Conservation (phyloP, 805 yeast species). For the Yamadazyma phyllophila region DNA sequence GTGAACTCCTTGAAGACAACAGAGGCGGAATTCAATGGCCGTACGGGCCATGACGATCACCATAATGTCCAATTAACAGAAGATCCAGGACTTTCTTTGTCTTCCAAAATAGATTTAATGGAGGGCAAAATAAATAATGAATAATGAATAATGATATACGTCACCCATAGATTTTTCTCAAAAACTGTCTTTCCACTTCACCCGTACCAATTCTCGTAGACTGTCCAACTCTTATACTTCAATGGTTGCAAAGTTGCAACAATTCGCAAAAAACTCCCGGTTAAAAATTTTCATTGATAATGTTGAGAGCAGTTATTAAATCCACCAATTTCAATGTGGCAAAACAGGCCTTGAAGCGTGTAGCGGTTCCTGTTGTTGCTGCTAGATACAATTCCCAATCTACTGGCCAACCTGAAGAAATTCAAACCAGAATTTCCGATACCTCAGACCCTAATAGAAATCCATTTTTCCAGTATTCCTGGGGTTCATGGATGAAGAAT, state of each 20-base stretch:
- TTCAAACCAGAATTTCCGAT: constrained; percentile 57
- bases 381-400: not conserved
- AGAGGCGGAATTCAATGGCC: constrained; percentile 29
- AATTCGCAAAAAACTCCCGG: not conserved
- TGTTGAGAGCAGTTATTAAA: constrained; percentile 3
- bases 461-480: constrained; percentile 78
- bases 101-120: constrained; percentile 38
- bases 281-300: constrained; percentile 4
- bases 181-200: no score
- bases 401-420: constrained; percentile 29
- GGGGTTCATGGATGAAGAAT: constrained; percentile 93
- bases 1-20: constrained; percentile 24
- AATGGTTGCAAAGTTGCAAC: constrained; percentile 5
- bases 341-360: not conserved
- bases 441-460: constrained; percentile 65
- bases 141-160: not conserved
- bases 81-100: constrained; percentile 36
- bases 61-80: not conserved
- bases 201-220: no score
- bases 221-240: not conserved
- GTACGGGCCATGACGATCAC: constrained; percentile 22
- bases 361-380: not conserved
- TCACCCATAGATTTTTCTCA: not conserved
- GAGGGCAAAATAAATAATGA: not conserved
- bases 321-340: not conserved